phyloP scores from a whole-genome alignment of 805 yeast genomes.

The Candida michaelii region DNA sequence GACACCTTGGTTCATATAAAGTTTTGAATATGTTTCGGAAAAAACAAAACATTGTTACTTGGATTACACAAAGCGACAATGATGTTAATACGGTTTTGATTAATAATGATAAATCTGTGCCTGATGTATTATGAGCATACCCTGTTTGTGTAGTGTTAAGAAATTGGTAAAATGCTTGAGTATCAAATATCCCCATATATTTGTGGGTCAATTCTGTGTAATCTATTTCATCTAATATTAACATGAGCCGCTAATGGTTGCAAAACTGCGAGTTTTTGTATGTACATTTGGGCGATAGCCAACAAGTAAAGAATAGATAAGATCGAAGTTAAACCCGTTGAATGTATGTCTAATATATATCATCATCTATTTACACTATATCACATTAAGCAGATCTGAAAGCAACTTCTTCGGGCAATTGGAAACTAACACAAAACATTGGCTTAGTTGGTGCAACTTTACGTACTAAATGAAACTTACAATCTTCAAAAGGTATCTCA shows the following conservation, averaged over 20 bases:
- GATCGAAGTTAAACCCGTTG: no score
- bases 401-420: slow-evolving; percentile 67
- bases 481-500: slow-evolving; percentile 46
- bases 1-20: slow-evolving; percentile 57
- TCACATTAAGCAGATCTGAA: slow-evolving; percentile 26
- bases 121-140: slow-evolving; percentile 56
- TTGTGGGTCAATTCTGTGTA: slow-evolving; percentile 27
- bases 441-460: slow-evolving; percentile 96
- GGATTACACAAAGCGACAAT: slow-evolving; percentile 51
- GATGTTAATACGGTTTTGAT: slow-evolving; percentile 57
- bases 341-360: no score
- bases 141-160: slow-evolving; percentile 57
- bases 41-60: slow-evolving; percentile 43
- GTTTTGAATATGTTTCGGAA: slow-evolving; percentile 31
- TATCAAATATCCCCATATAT: slow-evolving; percentile 30
- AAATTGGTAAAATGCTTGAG: slow-evolving; percentile 35
- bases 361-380: no score
- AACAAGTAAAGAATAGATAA: no score
- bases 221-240: slow-evolving; percentile 13
- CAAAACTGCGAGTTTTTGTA: no score
- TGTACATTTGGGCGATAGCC: no score
- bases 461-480: slow-evolving; percentile 80
- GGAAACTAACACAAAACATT: slow-evolving; percentile 87
- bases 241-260: no score
- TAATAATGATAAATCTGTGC: slow-evolving; percentile 56